Base-by-base conservation (phyloP, 1,284 basidiomycete species). In the Thecaphora thlaspeos region DNA sequence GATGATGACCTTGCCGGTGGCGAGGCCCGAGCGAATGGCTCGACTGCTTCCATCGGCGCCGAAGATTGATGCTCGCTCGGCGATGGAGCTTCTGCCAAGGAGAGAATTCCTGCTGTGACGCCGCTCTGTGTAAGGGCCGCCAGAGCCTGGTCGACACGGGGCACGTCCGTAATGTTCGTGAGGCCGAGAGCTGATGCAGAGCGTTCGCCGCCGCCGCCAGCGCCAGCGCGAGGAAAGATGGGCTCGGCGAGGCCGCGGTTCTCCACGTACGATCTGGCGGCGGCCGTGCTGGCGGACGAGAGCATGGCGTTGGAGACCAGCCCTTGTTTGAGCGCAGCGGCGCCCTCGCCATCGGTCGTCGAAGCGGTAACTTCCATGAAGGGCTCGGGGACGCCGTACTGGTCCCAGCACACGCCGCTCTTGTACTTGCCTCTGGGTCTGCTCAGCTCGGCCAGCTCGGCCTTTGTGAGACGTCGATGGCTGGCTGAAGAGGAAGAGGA, bases 361-460 rank as follows among this genome's bases (percentile, higher is more conserved):
- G 34, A 21, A 15, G 51, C 37, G 36, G 41, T 36, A 43, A 39
- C 51, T 19, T 67, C 61, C 68, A 68, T 61, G 30, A 61, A 71
- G 17, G 70, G 63, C 34, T 71, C 65, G 2, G 60, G 56, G 3
- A 30, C 47, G 15, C 60, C 48, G 18, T 62, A 51, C 15, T 54
- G 54, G n/a, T 63, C 46, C 56, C 55, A 67, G 21, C 58, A 60
- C 41, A 61, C 48, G 41, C 62, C 61, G 42, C 66, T 71, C 47
- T 59, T 69, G 55, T 63, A 71, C 44, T 71, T 71, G 34, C 62
- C 53, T 2, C 41, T 63, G 11, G 69, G 56, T 37, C 41, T 54
- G 44, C 49, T 53, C n/a, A 71, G 57, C 18, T 68, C 62, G 15
- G 52, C 61, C 0, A 65, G 41, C 21, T 71, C 51, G n/a, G 50